Conservation (phyloP, 169 alveolate genomes). For the Plasmodium vinckei region DNA sequence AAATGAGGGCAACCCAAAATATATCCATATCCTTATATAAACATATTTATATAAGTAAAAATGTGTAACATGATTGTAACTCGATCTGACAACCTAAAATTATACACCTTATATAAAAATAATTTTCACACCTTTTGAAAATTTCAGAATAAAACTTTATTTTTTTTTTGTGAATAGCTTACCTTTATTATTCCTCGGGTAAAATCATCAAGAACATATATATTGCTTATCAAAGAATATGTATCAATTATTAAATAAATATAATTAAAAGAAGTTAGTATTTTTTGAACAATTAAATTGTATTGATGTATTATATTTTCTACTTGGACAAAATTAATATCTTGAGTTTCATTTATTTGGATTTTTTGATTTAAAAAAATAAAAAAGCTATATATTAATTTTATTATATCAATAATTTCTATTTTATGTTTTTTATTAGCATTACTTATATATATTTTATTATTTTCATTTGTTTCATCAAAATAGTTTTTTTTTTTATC, state of each 20-base stretch:
- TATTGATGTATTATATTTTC: conserved; percentile 34
- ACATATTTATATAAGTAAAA: too few species aligned
- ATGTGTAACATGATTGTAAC: too few species aligned
- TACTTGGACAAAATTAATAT: not conserved
- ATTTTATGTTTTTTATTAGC: conserved; percentile 29
- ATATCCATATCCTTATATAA: too few species aligned
- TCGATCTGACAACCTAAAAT: too few species aligned
- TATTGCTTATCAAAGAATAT: conserved; percentile 45
- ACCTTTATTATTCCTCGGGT: conserved; percentile 64
- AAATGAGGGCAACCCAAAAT: not conserved
- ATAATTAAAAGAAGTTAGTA: conserved; percentile 23
- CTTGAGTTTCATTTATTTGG: conserved; percentile 9
- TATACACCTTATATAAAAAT: too few species aligned
- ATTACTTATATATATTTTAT: conserved; percentile 12
- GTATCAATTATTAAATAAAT: conserved; percentile 52
- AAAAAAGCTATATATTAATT: conserved; percentile 59
- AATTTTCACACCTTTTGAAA: too few species aligned
- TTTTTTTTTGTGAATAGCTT: not conserved
- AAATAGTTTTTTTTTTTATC: conserved; percentile 7
- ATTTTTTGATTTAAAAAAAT: conserved; percentile 52
- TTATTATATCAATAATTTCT: conserved; percentile 53
- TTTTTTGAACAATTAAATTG: conserved; percentile 34
- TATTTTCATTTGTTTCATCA: conserved; percentile 1
- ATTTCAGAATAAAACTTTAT: too few species aligned
- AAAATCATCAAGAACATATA: conserved; percentile 25